Evolutionary conservation across 345 rosid genomes (phyloP), one percentile per base, ranked within the genome.

Genomic region (Microcos paniculata): DNA sequence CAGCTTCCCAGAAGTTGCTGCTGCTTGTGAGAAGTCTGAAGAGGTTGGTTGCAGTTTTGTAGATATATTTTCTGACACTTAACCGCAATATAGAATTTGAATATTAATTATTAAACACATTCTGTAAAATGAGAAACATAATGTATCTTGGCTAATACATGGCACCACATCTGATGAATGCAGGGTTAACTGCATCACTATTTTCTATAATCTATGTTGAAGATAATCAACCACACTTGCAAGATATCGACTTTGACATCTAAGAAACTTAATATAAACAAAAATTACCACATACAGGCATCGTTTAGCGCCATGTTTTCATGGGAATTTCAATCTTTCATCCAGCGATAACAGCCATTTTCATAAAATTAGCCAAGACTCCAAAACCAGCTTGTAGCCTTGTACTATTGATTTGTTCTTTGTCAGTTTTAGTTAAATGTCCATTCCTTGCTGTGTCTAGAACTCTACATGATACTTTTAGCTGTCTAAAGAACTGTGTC

Each of bases 1-100:
- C 79, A 85, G 74, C 70, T 87, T 86, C 82, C 62, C 77, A 64
- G 96, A 89, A 53, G 81, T 91, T 24, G 78, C 85, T 71, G 86
- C 87, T 73, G 77, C 82, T 73, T 88, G 85, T 76, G 80, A 81
- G 71, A 82, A 88, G 71, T 83, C 93, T 56, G 93, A 90, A 64
- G 89, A 93, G 99, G 99, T 95, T 74, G 73, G 85, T 84, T 55
- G 31, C 18, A 9, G 45, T 30, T 73, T 58, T 73, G 24, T 43
- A 10, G 24, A 56, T 57, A 30, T 62, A 40, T 35, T 43, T 58
- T 57, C 66, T 57, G 52, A 42, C 42, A 42, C 38, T 57, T 40
- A 18, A 57, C 62, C 38, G 16, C 72, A 9, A 30, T 48, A 68
- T 64, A 38, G 58, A 1, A 49, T 28, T 30, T 19, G 43, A 30